These are phyloP conservation scores for Pleodorina starrii DNA, from an alignment of 139 green algal species.

Conservation along the genomic window DNA sequence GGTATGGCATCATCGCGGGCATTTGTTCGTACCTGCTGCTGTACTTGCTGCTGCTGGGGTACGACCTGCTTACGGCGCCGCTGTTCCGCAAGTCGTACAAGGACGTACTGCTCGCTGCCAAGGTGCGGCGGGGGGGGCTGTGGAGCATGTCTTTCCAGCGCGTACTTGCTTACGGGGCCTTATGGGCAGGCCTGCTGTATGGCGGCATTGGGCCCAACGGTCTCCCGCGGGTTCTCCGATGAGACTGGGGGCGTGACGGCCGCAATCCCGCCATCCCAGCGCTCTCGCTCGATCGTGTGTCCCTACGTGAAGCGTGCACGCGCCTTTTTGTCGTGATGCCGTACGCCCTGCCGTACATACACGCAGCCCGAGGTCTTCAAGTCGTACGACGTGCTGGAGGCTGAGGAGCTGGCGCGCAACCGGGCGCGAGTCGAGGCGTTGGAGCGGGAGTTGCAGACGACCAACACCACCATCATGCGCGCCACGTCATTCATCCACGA, in stretches of 20 bases:
- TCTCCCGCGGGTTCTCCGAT: no score
- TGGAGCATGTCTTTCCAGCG: no score
- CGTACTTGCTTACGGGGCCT: no score
- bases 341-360: no score
- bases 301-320: no score
- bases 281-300: no score
- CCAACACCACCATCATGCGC: not conserved
- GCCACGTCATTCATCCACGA: constrained; percentile 5
- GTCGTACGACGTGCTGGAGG: constrained; percentile 7
- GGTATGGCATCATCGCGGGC: constrained; percentile 81
- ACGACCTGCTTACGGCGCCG: constrained; percentile 20
- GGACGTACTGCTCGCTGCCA: constrained; percentile 8
- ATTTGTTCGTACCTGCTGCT: constrained; percentile 71
- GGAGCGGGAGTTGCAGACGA: not conserved
- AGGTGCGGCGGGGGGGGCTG: no score
- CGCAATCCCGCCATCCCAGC: no score
- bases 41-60: constrained; percentile 52
- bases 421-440: not conserved
- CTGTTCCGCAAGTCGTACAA: not conserved
- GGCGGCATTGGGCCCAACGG: no score
- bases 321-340: not conserved
- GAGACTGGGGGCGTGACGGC: no score
- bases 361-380: constrained; percentile 33
- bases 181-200: no score
- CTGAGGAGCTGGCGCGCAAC: constrained; percentile 15